Evolutionary conservation across 257 asterid genomes (phyloP).

Genomic region (Solanum corneliomulleri): DNA sequence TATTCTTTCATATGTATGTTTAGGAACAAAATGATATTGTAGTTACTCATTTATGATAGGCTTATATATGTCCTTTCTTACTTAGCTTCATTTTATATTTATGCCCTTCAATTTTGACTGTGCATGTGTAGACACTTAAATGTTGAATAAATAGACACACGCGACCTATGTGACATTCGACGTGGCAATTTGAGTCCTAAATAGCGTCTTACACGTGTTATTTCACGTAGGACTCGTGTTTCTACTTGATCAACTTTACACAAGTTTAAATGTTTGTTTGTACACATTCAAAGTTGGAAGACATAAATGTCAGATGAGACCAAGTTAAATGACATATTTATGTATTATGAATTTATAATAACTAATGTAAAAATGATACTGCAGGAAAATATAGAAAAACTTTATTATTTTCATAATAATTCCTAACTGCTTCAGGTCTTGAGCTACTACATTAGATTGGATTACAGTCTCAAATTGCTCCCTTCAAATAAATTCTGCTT

Average conservation of each 20-base stretch:
- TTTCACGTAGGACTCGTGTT: not conserved
- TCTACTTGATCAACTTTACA: too few relatives aligned
- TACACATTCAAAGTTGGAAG: not conserved
- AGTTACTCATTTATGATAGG: not conserved
- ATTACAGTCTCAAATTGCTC: conserved; percentile 26
- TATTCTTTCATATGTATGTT: not conserved
- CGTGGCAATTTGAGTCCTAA: not conserved
- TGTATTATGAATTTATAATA: too few relatives aligned
- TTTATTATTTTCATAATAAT: not conserved
- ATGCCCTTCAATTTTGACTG: not conserved
- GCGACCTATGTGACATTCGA: too few relatives aligned
- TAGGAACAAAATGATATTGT: not conserved
- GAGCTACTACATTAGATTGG: not conserved
- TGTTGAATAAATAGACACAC: too few relatives aligned
- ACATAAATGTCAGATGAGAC: not conserved
- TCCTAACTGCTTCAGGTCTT: not conserved
- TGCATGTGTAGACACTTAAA: too few relatives aligned
- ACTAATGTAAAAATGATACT: not conserved
- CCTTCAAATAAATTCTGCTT: conserved; percentile 9
- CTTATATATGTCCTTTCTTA: not conserved
- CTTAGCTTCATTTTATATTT: too few relatives aligned
- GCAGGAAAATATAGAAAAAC: not conserved
- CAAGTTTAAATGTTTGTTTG: too few relatives aligned
- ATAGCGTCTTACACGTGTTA: not conserved
- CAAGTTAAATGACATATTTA: too few relatives aligned